These are phyloP conservation scores for Fraxinus velutina DNA, from an alignment of 305 asterid species.

Conservation along the genomic window DNA sequence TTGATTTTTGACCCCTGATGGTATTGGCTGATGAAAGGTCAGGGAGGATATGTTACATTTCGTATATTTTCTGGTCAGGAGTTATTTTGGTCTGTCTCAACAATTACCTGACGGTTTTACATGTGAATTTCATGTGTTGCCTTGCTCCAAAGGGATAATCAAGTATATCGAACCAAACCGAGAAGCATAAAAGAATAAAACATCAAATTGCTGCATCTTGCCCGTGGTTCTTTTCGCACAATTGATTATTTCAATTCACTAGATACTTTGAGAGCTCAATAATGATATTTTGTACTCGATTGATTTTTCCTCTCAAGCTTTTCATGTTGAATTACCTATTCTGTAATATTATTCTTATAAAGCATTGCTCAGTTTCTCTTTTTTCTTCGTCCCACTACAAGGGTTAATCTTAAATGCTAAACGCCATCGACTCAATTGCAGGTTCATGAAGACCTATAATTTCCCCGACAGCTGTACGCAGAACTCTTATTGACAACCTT, in stretches of 20 bases:
- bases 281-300: not conserved
- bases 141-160: not conserved
- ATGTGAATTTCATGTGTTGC: not conserved
- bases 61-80: not conserved
- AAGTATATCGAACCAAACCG: not conserved
- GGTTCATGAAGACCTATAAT: not conserved
- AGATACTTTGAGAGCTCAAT: not conserved
- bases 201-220: not conserved
- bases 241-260: not conserved
- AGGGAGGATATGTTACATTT: not conserved
- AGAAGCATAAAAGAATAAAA: not conserved
- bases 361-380: not conserved
- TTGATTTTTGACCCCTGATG: not conserved
- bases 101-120: not conserved
- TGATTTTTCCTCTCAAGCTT: not conserved
- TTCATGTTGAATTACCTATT: not conserved
- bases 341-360: not conserved
- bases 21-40: not conserved
- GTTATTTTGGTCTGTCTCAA: not conserved
- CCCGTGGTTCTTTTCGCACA: not conserved
- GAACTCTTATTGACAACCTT: not conserved
- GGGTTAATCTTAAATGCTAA: not conserved
- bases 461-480: not conserved
- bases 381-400: not conserved
- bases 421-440: not conserved